Evolutionary conservation across 805 yeast species (phyloP), one percentile per base, ranked within the genome.

Genomic region (Debaryomyces hansenii): DNA sequence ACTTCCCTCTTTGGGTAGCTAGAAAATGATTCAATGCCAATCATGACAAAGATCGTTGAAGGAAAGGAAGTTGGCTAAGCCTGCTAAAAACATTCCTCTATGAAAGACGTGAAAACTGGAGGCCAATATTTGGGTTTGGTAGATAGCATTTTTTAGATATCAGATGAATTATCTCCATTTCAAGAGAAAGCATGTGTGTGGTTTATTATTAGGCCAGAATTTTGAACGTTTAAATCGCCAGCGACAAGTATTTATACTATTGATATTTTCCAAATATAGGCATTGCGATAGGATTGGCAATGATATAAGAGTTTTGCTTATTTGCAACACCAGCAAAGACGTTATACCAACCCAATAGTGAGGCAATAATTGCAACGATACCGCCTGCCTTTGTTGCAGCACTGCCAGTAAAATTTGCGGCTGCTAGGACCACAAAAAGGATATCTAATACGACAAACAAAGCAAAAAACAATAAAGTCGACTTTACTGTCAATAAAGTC

Each of bases 321-420:
- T 74, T 80, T 9, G 84, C 83, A 20, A 80, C 67, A 63, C 82
- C 84, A 33, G 85, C 84, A 56, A 73, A 79, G 8, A 83, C 79
- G 47, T 80, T 80, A 60, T 78, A 80, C 75, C 80, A 82, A 15
- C 84, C 87, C 48, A 75, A 57, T 41, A 75, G 62, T 3, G 83
- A 75, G 15, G 84, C 72, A 32, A 82, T 49, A 20, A 83, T 63
- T 36, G 86, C 86, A 41, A 80, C 60, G 32, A 72, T 76, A 48
- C 87, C 88, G 47, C 83, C 87, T n/a, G 85, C 87, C 12, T 40
- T 45, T 5, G 41, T 24, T 29, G 8, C 32, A 10, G 44, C 39
- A 24, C 37, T 53, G 0, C 59, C 64, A n/a, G 78, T 78, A 52
- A 84, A 75, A 40, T 70, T 58, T 14, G 83, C 87, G 37, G 80